A percentile compares a stretch with the other conserved stretches of the same genome.
Conservation (phyloP, 352 stramenopile species). For the Labyrinthula sp. region DNA sequence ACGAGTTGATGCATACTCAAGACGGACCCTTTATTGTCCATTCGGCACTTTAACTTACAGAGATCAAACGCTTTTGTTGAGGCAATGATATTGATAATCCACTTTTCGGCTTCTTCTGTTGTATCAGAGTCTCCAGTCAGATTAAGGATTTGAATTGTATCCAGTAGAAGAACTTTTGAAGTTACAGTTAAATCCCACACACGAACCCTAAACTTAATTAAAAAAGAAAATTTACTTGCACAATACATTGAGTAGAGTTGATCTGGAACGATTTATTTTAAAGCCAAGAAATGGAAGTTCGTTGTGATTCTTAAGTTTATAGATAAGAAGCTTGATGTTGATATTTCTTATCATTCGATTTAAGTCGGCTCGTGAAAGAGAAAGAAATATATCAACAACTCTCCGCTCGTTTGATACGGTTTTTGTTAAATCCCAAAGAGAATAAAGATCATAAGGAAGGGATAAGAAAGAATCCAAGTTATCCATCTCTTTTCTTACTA, state of each 20-base stretch:
- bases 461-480: no score
- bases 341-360: conserved; percentile 86
- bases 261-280: no score
- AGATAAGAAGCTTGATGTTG: conserved; percentile 81
- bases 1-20: conserved; percentile 94
- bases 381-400: conserved; percentile 41
- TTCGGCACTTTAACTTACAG: conserved; percentile 81
- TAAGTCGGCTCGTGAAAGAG: conserved; percentile 76
- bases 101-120: conserved; percentile 50
- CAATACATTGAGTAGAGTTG: no score
- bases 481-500: no score
- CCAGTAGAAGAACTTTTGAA: conserved; percentile 69
- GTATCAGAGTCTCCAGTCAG: conserved; percentile 70
- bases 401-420: conserved; percentile 11
- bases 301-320: conserved; percentile 87
- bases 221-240: no score
- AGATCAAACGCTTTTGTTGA: conserved; percentile 82
- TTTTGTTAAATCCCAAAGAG: conserved; percentile 16
- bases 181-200: conserved; percentile 68
- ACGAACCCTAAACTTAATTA: conserved; percentile 58
- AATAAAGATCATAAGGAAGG: conserved; percentile 14
- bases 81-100: conserved; percentile 84
- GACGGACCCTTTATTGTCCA: conserved; percentile 67
- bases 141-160: conserved; percentile 88
- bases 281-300: not conserved